Conservation (phyloP, 352 stramenopile genomes). For the Globisporangium paddicum region DNA sequence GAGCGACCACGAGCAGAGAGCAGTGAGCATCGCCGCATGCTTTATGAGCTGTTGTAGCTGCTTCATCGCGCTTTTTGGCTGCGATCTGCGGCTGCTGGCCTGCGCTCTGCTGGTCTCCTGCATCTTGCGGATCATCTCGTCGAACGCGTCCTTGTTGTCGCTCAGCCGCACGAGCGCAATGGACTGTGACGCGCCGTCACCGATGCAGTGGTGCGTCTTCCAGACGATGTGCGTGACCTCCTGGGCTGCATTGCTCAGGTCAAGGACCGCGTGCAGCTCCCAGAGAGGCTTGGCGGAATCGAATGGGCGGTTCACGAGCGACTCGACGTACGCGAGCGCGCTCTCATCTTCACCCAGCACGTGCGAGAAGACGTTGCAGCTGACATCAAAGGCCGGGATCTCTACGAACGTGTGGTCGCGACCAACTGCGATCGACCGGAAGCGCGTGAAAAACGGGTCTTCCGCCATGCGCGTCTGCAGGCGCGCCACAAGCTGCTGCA, state of each 20-base stretch:
- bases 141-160: conserved; percentile 61
- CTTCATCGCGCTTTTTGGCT: conserved; percentile 5
- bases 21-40: conserved; percentile 22
- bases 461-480: conserved; percentile 42
- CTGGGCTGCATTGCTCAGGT: conserved; percentile 20
- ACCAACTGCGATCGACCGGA: conserved; percentile 52
- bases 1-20: conserved; percentile 49
- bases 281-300: conserved; percentile 69
- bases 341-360: conserved; percentile 45
- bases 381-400: conserved; percentile 46
- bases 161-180: conserved; percentile 64
- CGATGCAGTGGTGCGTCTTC: conserved; percentile 79
- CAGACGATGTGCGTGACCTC: conserved; percentile 47
- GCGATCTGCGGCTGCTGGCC: conserved; percentile 14
- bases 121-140: conserved; percentile 56
- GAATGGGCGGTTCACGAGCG: conserved; percentile 62
- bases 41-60: conserved; percentile 20
- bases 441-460: conserved; percentile 69
- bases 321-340: conserved; percentile 59
- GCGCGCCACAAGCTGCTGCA: conserved; percentile 38
- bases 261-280: conserved; percentile 64
- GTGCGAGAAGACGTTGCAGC: conserved; percentile 53
- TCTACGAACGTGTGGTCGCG: conserved; percentile 54
- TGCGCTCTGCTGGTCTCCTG: conserved; percentile 19
- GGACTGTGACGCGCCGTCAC: conserved; percentile 62